Evolutionary conservation across 2,329 filamentous ascomycete species (phyloP).

Genomic region (Plenodomus tracheiphilus): DNA sequence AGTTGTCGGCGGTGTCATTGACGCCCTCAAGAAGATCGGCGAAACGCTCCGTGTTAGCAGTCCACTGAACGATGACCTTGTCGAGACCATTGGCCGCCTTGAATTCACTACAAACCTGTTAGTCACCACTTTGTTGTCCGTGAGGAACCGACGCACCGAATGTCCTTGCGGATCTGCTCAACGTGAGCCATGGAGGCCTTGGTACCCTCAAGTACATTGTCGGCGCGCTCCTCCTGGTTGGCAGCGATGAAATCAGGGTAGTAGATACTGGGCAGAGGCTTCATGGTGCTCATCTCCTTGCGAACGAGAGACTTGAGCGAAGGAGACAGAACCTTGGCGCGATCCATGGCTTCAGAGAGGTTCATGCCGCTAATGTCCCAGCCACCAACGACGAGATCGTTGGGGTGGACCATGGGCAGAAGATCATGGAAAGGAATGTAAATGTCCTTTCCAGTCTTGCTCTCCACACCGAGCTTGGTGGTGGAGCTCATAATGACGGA

Average conservation of each 20-base stretch:
- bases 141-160: slow-evolving; percentile 61
- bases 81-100: slow-evolving; percentile 82
- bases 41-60: slow-evolving; percentile 97
- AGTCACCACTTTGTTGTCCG: background rate
- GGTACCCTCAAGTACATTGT: slow-evolving; percentile 82
- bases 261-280: slow-evolving; percentile 92
- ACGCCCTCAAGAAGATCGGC: slow-evolving; percentile 84
- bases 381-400: slow-evolving; percentile 91
- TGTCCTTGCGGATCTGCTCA: slow-evolving; percentile 89
- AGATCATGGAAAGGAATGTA: slow-evolving; percentile 96
- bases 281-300: slow-evolving; percentile 90
- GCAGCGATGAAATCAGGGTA: slow-evolving; percentile 99
- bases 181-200: slow-evolving; percentile 88
- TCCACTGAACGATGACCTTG: slow-evolving; percentile 98
- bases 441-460: slow-evolving; percentile 81
- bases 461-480: slow-evolving; percentile 90
- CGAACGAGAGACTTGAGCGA: slow-evolving; percentile 84
- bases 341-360: slow-evolving; percentile 90
- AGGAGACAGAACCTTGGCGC: slow-evolving; percentile 93
- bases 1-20: slow-evolving; percentile 95
- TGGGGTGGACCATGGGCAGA: slow-evolving; percentile 95
- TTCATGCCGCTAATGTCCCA: slow-evolving; percentile 97
- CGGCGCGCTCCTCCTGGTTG: slow-evolving; percentile 95
- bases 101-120: slow-evolving; percentile 65
- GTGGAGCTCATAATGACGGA: slow-evolving; percentile 97